Conservation (phyloP, 164 flowering plant species). For the Chimonanthus salicifolius region DNA sequence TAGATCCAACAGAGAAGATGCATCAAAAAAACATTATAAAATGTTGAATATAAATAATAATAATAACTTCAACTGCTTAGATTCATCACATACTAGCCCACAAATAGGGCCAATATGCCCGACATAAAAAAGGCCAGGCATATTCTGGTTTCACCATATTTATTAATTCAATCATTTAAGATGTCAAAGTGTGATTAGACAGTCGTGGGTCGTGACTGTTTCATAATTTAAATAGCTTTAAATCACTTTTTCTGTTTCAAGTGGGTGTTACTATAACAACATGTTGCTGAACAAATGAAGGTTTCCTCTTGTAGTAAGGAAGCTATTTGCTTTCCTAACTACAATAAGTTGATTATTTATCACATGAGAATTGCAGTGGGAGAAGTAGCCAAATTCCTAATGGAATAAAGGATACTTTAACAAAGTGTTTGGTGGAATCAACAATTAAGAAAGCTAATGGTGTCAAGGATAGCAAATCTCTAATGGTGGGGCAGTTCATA, state of each 20-base stretch:
- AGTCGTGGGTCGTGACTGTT: slow-evolving; percentile 10
- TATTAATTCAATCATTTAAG: background rate
- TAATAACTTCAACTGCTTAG: no score
- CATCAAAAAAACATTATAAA: no score
- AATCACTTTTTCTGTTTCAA: background rate
- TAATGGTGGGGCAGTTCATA: slow-evolving; percentile 9
- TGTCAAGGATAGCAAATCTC: background rate
- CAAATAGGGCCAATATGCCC: no score
- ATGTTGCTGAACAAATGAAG: background rate
- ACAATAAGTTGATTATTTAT: no score
- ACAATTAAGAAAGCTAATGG: background rate
- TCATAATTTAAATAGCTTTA: slow-evolving; percentile 4
- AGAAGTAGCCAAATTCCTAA: background rate
- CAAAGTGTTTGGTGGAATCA: background rate
- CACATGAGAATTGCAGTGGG: background rate
- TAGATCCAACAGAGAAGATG: no score
- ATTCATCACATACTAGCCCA: no score
- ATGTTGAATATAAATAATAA: no score
- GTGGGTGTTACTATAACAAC: background rate
- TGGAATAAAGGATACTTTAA: background rate
- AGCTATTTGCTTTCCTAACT: background rate
- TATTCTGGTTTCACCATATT: no score
- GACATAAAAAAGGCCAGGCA: no score
- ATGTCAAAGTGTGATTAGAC: slow-evolving; percentile 12
- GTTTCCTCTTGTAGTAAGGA: background rate